Conservation (phyloP, 176 grass and related monocot species). For the Avena eriantha region DNA sequence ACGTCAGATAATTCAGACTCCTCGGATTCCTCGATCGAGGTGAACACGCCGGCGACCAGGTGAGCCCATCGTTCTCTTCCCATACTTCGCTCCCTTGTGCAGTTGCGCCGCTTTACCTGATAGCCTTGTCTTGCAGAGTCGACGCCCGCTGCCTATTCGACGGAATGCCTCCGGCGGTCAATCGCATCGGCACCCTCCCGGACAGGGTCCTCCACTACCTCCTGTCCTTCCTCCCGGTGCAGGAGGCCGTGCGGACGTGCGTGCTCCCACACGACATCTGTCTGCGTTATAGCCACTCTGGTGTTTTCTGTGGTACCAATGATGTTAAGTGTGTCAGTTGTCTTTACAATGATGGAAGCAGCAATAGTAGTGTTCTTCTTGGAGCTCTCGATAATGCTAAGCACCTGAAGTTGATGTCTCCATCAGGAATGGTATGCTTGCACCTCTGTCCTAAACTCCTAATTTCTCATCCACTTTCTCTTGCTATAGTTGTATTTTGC, state of each 20-base stretch:
- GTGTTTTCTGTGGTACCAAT: not conserved
- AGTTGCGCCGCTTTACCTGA: not conserved
- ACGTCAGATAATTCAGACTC: not conserved
- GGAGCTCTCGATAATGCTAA: conserved; percentile 18
- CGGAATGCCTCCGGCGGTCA: not conserved
- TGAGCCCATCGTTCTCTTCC: not conserved
- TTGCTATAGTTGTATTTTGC: not conserved
- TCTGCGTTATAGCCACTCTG: not conserved
- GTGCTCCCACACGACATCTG: not conserved
- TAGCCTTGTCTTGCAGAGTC: not conserved
- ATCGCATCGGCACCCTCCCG: not conserved
- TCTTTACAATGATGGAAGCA: not conserved
- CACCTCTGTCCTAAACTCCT: not conserved
- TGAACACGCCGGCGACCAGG: not conserved
- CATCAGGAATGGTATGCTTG: not conserved
- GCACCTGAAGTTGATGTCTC: not conserved
- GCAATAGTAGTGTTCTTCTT: conserved; percentile 13
- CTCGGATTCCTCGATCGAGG: not conserved
- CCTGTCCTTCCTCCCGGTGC: not conserved
- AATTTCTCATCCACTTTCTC: not conserved
- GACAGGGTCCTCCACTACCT: conserved; percentile 6
- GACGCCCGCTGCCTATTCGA: not conserved
- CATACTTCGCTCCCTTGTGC: not conserved
- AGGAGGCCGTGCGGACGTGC: not conserved
- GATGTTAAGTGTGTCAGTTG: not conserved